Conservation (phyloP, 805 yeast species). For the Teunomyces panamensis region DNA sequence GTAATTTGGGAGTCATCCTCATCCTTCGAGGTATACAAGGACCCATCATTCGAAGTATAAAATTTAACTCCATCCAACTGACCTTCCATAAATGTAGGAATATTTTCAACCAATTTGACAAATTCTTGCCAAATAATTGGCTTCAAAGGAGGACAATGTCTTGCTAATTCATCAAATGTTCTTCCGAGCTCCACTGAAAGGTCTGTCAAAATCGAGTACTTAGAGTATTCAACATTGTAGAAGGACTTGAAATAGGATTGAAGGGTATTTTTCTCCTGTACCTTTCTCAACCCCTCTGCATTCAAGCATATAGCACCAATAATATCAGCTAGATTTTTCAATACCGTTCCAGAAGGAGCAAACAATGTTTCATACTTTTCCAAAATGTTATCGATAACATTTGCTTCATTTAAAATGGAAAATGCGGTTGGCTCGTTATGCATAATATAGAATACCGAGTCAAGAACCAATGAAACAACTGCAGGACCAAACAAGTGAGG, state of each 20-base stretch:
- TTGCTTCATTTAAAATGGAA: slow-evolving; percentile 74
- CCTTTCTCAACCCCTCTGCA: slow-evolving; percentile 61
- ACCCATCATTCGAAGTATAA: slow-evolving; percentile 36
- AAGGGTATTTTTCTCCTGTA: slow-evolving; percentile 41
- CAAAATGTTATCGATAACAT: slow-evolving; percentile 63
- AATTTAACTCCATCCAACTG: slow-evolving; percentile 38
- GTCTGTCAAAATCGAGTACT: slow-evolving; percentile 48
- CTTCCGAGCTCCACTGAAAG: slow-evolving; percentile 47
- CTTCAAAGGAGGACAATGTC: slow-evolving; percentile 78
- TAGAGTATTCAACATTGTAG: slow-evolving; percentile 46
- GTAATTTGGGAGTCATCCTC: slow-evolving; percentile 8
- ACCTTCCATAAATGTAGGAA: slow-evolving; percentile 37
- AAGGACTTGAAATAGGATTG: slow-evolving; percentile 50
- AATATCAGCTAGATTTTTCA: slow-evolving; percentile 65
- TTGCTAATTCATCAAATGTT: slow-evolving; percentile 72
- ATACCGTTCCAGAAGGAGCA: slow-evolving; percentile 55
- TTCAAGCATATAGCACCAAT: slow-evolving; percentile 83
- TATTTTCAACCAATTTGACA: slow-evolving; percentile 39
- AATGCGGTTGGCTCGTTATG: slow-evolving; percentile 92
- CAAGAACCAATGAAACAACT: slow-evolving; percentile 57
- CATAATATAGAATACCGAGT: slow-evolving; percentile 64
- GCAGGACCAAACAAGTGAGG: slow-evolving; percentile 65
- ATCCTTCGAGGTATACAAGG: slow-evolving; percentile 2
- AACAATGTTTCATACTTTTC: slow-evolving; percentile 55
- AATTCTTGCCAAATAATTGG: slow-evolving; percentile 53